Evolutionary conservation across 1,284 basidiomycete genomes (phyloP).

Genomic region (Pseudozyma pruni): DNA sequence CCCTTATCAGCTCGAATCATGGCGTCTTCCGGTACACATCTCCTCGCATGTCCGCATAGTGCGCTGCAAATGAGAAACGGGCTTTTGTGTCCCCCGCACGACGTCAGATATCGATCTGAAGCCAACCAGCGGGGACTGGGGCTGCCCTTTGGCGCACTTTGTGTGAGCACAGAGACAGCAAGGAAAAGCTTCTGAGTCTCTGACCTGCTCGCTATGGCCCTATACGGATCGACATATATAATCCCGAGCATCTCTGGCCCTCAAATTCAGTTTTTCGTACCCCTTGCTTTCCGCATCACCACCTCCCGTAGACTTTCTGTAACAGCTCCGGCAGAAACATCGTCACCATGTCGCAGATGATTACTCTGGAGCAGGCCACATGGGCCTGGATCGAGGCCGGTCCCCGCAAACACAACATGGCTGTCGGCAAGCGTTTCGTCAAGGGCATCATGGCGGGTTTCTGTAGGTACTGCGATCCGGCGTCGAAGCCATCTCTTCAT

Average conservation of each 20-base stretch:
- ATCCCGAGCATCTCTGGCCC: too few relatives aligned
- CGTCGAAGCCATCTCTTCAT: too few relatives aligned
- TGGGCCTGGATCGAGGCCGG: conserved; percentile 59
- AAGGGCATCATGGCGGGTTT: conserved; percentile 56
- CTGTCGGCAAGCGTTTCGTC: conserved; percentile 48
- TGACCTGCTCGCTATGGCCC: too few relatives aligned
- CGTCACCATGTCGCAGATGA: conserved; percentile 53
- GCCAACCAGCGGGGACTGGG: too few relatives aligned
- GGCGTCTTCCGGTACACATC: neutral
- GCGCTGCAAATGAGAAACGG: too few relatives aligned
- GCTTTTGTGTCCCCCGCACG: neutral
- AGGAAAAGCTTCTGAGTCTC: too few relatives aligned
- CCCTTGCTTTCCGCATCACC: too few relatives aligned
- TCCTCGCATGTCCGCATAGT: conserved; percentile 5
- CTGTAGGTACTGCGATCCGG: conserved; percentile 14
- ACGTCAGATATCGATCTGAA: neutral
- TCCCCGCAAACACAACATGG: conserved; percentile 44
- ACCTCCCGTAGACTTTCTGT: too few relatives aligned
- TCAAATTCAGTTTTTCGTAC: too few relatives aligned
- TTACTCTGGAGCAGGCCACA: conserved; percentile 55
- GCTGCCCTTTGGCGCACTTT: too few relatives aligned
- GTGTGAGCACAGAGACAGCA: too few relatives aligned
- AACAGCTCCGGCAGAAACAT: neutral
- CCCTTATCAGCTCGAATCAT: conserved; percentile 1
- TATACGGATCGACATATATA: too few relatives aligned